Evolutionary conservation across 352 stramenopile species (phyloP).

Genomic region (Globisporangium canariense): DNA sequence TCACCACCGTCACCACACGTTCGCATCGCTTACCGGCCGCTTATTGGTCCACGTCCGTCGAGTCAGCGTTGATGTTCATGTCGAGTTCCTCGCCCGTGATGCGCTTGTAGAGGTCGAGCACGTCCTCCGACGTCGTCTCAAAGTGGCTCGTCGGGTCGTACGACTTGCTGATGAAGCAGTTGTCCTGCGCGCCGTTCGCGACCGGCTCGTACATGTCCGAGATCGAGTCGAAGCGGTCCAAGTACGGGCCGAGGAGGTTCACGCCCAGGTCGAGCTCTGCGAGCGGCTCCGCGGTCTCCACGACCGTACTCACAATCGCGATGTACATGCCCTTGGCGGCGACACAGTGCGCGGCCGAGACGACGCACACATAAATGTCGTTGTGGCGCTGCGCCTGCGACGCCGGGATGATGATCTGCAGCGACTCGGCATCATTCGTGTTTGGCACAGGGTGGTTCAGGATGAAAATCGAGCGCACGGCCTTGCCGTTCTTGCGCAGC

Average conservation of each 20-base stretch:
- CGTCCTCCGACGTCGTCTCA: slow-evolving; percentile 95
- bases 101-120: slow-evolving; percentile 97
- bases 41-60: slow-evolving; percentile 93
- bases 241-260: slow-evolving; percentile 94
- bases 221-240: slow-evolving; percentile 97
- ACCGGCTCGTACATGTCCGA: slow-evolving; percentile 94
- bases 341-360: slow-evolving; percentile 94
- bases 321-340: slow-evolving; percentile 97
- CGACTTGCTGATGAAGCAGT: slow-evolving; percentile 97
- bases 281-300: slow-evolving; percentile 95
- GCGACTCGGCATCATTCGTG: slow-evolving; percentile 95
- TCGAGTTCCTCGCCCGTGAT: slow-evolving; percentile 97
- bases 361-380: slow-evolving; percentile 98
- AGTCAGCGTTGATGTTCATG: slow-evolving; percentile 97
- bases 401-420: slow-evolving; percentile 99
- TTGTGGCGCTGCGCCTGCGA: slow-evolving; percentile 92
- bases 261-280: slow-evolving; percentile 94
- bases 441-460: slow-evolving; percentile 98
- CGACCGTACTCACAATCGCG: slow-evolving; percentile 97
- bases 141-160: slow-evolving; percentile 95
- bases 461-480: slow-evolving; percentile 99
- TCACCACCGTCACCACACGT: neutral
- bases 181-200: slow-evolving; percentile 88
- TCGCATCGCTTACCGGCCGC: neutral
- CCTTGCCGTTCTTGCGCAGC: slow-evolving; percentile 90